phyloP scores from a whole-genome alignment of 2,329 filamentous ascomycete genomes.

The Amauroascus verrucosus region DNA sequence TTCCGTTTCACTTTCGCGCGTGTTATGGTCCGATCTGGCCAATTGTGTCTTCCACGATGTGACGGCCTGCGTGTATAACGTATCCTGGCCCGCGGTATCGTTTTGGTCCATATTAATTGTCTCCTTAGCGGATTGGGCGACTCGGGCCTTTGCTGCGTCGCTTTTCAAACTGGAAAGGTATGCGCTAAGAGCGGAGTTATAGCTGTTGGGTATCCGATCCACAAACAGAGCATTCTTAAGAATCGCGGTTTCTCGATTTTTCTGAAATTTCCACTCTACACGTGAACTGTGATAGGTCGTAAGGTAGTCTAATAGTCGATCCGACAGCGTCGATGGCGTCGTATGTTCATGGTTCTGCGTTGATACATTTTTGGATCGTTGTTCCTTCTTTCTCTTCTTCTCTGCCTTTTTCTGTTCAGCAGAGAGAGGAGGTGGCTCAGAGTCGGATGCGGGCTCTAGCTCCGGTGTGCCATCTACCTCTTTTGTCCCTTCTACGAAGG shows the following conservation, averaged over 20 bases:
- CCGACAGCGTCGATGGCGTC: neutral
- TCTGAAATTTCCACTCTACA: slow-evolving; percentile 86
- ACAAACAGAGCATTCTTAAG: slow-evolving; percentile 72
- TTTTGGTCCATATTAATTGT: slow-evolving; percentile 39
- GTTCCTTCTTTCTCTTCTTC: slow-evolving; percentile 14
- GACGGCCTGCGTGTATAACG: slow-evolving; percentile 43
- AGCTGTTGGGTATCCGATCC: slow-evolving; percentile 57
- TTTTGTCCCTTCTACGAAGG: slow-evolving; percentile 56
- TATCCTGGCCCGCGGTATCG: slow-evolving; percentile 15
- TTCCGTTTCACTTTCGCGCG: slow-evolving; percentile 19
- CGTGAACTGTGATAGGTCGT: slow-evolving; percentile 61
- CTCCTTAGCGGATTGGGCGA: slow-evolving; percentile 56
- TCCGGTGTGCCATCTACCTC: slow-evolving; percentile 39
- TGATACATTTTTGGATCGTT: slow-evolving; percentile 10
- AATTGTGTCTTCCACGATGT: slow-evolving; percentile 35
- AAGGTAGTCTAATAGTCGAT: slow-evolving; percentile 64
- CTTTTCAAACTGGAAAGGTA: slow-evolving; percentile 77
- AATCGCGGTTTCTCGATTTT: slow-evolving; percentile 75
- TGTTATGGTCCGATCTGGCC: slow-evolving; percentile 21
- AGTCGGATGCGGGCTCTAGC: slow-evolving; percentile 8
- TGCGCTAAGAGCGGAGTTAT: slow-evolving; percentile 59
- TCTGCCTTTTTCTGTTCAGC: slow-evolving; percentile 17
- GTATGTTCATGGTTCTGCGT: neutral
- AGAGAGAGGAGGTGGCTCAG: slow-evolving; percentile 18
- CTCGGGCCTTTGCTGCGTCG: slow-evolving; percentile 53